These are phyloP conservation scores for Naganishia randhawae DNA, from an alignment of 768 basidiomycete genomes.

Conservation along the genomic window DNA sequence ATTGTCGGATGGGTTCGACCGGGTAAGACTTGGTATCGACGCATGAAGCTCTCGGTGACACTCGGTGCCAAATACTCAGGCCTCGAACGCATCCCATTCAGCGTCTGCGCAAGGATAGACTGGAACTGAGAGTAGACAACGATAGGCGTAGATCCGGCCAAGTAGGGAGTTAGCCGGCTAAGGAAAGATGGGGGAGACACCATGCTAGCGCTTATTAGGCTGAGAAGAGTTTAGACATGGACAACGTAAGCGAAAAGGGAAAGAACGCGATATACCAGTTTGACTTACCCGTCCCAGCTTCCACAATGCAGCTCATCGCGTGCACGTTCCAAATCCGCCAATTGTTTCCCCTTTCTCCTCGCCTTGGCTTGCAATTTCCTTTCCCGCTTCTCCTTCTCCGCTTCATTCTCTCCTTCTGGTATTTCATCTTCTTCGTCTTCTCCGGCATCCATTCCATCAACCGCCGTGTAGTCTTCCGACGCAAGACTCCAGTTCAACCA, in stretches of 20 bases:
- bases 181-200: conserved; percentile 81
- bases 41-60: conserved; percentile 79
- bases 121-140: conserved; percentile 79
- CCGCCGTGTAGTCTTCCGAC: conserved; percentile 67
- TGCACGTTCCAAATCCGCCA: conserved; percentile 60
- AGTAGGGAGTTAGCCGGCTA: conserved; percentile 66
- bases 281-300: conserved; percentile 77
- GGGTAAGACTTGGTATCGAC: conserved; percentile 90
- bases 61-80: conserved; percentile 71
- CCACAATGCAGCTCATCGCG: conserved; percentile 79
- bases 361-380: conserved; percentile 24
- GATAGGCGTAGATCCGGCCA: conserved; percentile 79
- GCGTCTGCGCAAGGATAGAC: conserved; percentile 75
- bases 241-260: conserved; percentile 2
- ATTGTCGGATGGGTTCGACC: conserved; percentile 94
- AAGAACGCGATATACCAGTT: conserved; percentile 14
- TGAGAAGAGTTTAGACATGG: conserved; percentile 40
- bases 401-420: conserved; percentile 2
- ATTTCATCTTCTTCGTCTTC: conserved; percentile 19
- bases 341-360: conserved; percentile 69
- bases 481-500: conserved; percentile 84
- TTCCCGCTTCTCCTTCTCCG: conserved; percentile 12
- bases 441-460: conserved; percentile 18
- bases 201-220: conserved; percentile 73
- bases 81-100: conserved; percentile 64